Evolutionary conservation across 2,329 filamentous ascomycete species (phyloP).

Genomic region (Colletotrichum chrysophilum): DNA sequence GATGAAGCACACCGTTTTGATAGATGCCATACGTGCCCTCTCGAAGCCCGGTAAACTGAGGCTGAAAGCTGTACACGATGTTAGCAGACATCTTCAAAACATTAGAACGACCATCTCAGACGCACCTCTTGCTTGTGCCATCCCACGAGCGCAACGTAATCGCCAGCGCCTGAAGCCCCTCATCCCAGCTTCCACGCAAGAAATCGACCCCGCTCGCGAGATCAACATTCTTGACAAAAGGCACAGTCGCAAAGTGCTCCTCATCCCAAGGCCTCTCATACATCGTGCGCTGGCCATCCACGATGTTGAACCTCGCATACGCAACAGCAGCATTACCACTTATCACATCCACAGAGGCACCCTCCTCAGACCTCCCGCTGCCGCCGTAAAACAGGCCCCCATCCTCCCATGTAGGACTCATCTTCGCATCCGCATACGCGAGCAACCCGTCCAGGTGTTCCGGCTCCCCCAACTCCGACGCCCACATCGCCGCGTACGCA

Average conservation of each 20-base stretch:
- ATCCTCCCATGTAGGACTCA: slow-evolving; percentile 35
- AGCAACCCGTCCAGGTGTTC: slow-evolving; percentile 26
- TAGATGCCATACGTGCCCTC: neutral
- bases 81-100: neutral
- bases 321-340: slow-evolving; percentile 39
- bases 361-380: slow-evolving; percentile 26
- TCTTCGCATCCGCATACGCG: slow-evolving; percentile 29
- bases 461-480: slow-evolving; percentile 35
- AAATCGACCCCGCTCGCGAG: neutral
- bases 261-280: slow-evolving; percentile 35
- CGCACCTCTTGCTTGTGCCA: neutral
- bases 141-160: neutral
- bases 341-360: slow-evolving; percentile 36
- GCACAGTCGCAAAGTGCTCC: slow-evolving; percentile 11
- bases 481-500: slow-evolving; percentile 34
- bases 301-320: slow-evolving; percentile 40
- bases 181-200: neutral
- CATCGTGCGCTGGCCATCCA: slow-evolving; percentile 38
- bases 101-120: rapidly evolving
- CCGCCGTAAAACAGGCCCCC: slow-evolving; percentile 39
- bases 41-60: neutral
- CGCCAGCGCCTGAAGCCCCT: neutral
- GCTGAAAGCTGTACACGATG: neutral
- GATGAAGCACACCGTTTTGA: neutral
- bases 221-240: neutral